A percentile compares a stretch with the other conserved stretches of the same genome.
These are phyloP conservation scores for rapeseed (Brassica napus) DNA, from an alignment of 345 rosid genomes.

Conservation along the genomic window DNA sequence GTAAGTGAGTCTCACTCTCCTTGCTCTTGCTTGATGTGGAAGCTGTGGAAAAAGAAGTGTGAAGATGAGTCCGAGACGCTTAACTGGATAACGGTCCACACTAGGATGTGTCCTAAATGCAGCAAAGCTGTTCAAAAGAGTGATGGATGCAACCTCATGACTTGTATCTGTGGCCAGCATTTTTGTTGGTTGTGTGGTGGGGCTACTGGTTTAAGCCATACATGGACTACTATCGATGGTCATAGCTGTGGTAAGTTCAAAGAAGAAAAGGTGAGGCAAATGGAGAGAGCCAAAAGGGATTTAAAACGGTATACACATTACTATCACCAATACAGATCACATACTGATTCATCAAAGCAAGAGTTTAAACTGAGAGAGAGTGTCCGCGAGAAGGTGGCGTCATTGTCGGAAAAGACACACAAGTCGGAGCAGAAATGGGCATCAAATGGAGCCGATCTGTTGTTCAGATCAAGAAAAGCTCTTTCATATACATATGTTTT, in stretches of 20 bases:
- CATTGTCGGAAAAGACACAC: conserved; percentile 35
- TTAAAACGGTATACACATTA: conserved; percentile 57
- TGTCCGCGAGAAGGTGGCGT: conserved; percentile 37
- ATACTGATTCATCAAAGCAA: conserved; percentile 53
- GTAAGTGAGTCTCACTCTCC: conserved; percentile 82
- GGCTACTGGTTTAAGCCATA: conserved; percentile 56
- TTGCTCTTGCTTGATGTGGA: conserved; percentile 97
- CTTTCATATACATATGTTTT: conserved; percentile 58
- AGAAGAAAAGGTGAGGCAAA: conserved; percentile 40
- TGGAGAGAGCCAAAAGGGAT: conserved; percentile 44
- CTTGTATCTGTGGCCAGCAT: conserved; percentile 58
- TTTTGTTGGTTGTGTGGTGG: conserved; percentile 74
- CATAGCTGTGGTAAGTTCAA: conserved; percentile 62
- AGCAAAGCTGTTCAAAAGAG: conserved; percentile 54
- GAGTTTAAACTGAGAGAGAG: conserved; percentile 47
- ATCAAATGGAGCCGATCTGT: conserved; percentile 43
- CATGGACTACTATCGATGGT: conserved; percentile 39
- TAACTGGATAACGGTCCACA: conserved; percentile 55
- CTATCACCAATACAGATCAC: conserved; percentile 56
- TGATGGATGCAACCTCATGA: conserved; percentile 66
- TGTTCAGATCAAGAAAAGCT: conserved; percentile 50
- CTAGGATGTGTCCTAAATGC: conserved; percentile 68
- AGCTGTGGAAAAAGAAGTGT: conserved; percentile 81
- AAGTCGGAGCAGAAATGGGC: conserved; percentile 41
- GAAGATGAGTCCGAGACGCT: conserved; percentile 58